Percentiles rank a stretch among this genome's conserved stretches.
These are phyloP conservation scores for Singerocomus inundabilis DNA, from an alignment of 1,284 basidiomycete species.

Conservation along the genomic window DNA sequence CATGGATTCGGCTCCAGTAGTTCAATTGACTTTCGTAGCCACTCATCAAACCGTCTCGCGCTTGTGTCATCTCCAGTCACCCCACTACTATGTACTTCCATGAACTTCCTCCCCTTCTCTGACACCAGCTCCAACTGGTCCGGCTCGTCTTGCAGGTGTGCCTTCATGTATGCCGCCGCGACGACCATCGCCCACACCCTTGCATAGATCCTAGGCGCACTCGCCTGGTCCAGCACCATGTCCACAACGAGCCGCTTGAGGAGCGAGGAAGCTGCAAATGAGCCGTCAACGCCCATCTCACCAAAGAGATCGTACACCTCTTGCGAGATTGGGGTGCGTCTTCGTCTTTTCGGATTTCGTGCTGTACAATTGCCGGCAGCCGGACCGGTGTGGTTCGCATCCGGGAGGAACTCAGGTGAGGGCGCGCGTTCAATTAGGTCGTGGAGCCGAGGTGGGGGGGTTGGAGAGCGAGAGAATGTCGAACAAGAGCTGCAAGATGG, in stretches of 20 bases:
- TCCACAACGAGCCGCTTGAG: constrained; percentile 35
- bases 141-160: constrained; percentile 30
- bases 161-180: constrained; percentile 39
- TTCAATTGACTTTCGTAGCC: constrained; percentile 18
- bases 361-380: not conserved
- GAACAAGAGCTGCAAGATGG: constrained; percentile 35
- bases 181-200: constrained; percentile 43
- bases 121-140: constrained; percentile 38
- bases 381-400: not conserved
- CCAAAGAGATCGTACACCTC: constrained; percentile 37
- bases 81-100: constrained; percentile 8
- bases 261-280: constrained; percentile 35
- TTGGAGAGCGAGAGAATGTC: constrained; percentile 34
- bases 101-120: constrained; percentile 39
- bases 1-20: too few species aligned
- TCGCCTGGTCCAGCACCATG: constrained; percentile 26
- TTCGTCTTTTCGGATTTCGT: not conserved
- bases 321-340: constrained; percentile 10
- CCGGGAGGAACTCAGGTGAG: constrained; percentile 26
- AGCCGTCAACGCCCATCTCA: constrained; percentile 47
- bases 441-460: constrained; percentile 17
- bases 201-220: constrained; percentile 23
- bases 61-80: not conserved
- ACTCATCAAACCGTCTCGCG: constrained; percentile 16
- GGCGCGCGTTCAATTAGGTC: constrained; percentile 23